These are phyloP conservation scores for Talaromyces nanjingensis DNA, from an alignment of 495 filamentous ascomycete species.

Conservation along the genomic window DNA sequence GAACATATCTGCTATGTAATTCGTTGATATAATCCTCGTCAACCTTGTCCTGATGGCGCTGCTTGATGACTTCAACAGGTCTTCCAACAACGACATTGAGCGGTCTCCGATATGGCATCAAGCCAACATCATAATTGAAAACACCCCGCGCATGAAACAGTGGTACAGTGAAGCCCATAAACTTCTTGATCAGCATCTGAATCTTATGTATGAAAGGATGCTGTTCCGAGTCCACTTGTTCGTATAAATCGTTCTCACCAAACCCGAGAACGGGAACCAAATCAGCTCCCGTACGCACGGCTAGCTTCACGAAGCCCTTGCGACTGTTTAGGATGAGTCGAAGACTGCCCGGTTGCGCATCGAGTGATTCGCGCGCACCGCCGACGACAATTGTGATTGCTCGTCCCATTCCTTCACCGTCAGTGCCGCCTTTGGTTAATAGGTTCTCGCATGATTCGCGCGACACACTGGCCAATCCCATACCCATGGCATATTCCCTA, in stretches of 20 bases:
- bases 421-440: constrained; percentile 65
- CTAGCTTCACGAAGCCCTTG: constrained; percentile 90
- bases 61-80: constrained; percentile 63
- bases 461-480: constrained; percentile 84
- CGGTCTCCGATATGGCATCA: constrained; percentile 86
- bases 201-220: constrained; percentile 68
- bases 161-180: constrained; percentile 89
- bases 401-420: constrained; percentile 86
- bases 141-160: constrained; percentile 85
- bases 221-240: constrained; percentile 64
- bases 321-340: constrained; percentile 71
- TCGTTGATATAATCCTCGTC: constrained; percentile 69
- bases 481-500: constrained; percentile 78
- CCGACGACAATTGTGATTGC: constrained; percentile 95
- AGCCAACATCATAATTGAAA: constrained; percentile 94
- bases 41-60: constrained; percentile 44
- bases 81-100: constrained; percentile 83
- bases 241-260: constrained; percentile 93
- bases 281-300: constrained; percentile 82
- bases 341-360: constrained; percentile 69
- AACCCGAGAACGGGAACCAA: constrained; percentile 87
- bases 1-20: constrained; percentile 70
- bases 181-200: constrained; percentile 74
- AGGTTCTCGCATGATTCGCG: constrained; percentile 85
- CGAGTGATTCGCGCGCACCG: constrained; percentile 84